phyloP scores from a whole-genome alignment of 2,329 filamentous ascomycete genomes.

The Alternaria alternata region DNA sequence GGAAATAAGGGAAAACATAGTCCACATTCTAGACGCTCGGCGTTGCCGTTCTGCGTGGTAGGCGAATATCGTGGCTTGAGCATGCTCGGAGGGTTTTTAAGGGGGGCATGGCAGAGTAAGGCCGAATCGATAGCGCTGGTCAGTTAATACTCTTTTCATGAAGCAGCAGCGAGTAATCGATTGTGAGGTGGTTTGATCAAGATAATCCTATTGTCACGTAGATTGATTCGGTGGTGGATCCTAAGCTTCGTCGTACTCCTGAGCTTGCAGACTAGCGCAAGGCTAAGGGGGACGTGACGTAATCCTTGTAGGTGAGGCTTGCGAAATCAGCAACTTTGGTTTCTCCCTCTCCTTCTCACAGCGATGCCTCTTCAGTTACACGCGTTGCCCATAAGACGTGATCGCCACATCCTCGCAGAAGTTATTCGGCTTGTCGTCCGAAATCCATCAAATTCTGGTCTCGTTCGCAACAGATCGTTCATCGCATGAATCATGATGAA shows the following conservation, averaged over 20 bases:
- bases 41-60: not conserved
- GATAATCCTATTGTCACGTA: not conserved
- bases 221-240: not conserved
- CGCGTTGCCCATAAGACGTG: not conserved
- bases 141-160: not conserved
- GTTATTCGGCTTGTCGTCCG: not conserved
- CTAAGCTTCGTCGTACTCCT: not conserved
- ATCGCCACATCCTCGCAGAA: not conserved
- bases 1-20: not conserved
- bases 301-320: not conserved
- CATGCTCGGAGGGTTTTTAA: not conserved
- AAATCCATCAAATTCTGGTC: not conserved
- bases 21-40: not conserved
- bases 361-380: not conserved
- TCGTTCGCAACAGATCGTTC: not conserved
- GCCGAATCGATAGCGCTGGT: not conserved
- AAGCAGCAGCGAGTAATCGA: not conserved
- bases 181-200: not conserved
- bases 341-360: not conserved
- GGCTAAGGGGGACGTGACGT: not conserved
- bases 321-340: not conserved
- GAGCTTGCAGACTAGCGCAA: not conserved
- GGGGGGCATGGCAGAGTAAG: not conserved
- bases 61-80: not conserved
- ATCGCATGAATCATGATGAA: not conserved